Conservation (phyloP, 1,284 basidiomycete genomes). For the Moesziomyces sp. region DNA sequence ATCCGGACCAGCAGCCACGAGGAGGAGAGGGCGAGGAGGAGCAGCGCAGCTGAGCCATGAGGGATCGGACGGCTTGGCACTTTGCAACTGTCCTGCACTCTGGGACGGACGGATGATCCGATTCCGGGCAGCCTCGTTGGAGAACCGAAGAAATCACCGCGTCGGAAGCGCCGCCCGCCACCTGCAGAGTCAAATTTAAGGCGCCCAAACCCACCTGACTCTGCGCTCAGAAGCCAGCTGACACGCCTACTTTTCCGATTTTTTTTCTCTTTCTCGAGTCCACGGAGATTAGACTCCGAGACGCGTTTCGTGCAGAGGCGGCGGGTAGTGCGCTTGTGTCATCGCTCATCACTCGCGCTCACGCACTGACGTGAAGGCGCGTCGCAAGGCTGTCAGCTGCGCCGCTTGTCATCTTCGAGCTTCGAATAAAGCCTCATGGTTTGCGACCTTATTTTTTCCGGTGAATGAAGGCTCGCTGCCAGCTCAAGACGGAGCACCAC, state of each 20-base stretch:
- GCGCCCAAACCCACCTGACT: background rate
- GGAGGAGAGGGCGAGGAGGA: background rate
- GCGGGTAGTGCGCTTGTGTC: background rate
- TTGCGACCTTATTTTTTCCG: background rate
- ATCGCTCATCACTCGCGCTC: background rate
- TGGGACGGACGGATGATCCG: no score
- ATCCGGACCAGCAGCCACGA: constrained; percentile 10
- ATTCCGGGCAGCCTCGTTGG: no score
- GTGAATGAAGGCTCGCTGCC: no score
- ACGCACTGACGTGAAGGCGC: background rate
- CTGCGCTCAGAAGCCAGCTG: background rate
- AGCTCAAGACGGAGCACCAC: no score
- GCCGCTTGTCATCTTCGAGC: background rate
- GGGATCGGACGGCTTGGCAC: no score
- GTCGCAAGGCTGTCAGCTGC: background rate
- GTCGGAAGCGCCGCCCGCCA: background rate
- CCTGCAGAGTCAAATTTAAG: background rate
- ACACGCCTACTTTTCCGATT: background rate
- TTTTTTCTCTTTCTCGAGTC: background rate
- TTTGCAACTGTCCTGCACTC: no score
- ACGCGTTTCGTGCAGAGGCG: background rate
- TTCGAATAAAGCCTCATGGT: background rate
- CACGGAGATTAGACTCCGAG: background rate
- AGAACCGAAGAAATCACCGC: background rate
- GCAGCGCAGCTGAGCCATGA: no score